A percentile compares a stretch with the other conserved stretches of the same genome.
phyloP scores from a whole-genome alignment of 352 stramenopile species.

The Vaucheria bursata region DNA sequence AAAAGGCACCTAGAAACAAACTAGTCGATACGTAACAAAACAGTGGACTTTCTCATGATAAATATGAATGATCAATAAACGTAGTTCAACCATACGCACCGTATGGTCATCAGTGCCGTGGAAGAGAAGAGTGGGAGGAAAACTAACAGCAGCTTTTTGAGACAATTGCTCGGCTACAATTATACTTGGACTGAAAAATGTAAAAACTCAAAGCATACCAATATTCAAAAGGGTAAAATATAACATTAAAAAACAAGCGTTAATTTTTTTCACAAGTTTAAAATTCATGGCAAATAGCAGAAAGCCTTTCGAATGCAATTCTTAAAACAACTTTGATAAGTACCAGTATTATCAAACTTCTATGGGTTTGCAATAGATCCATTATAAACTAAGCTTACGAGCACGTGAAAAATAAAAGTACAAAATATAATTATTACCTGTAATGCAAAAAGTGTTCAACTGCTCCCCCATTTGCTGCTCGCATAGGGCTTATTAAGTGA shows the following conservation, averaged over 20 bases:
- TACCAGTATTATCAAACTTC: not conserved
- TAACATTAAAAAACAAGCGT: not conserved
- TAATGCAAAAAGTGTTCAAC: slow-evolving; percentile 23
- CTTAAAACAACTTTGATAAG: not conserved
- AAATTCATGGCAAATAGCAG: not conserved
- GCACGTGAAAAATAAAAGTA: not conserved
- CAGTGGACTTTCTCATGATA: too few species aligned
- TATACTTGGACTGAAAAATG: slow-evolving; percentile 5
- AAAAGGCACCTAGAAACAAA: slow-evolving; percentile 3
- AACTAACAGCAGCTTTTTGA: not conserved
- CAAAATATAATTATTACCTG: slow-evolving; percentile 9
- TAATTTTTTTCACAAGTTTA: not conserved
- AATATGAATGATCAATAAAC: too few species aligned
- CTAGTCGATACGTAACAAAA: too few species aligned
- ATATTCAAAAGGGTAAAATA: not conserved
- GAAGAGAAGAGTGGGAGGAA: slow-evolving; percentile 15
- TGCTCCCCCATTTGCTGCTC: slow-evolving; percentile 22
- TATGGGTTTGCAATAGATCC: not conserved
- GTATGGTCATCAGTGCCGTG: slow-evolving; percentile 27
- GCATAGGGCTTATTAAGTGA: slow-evolving; percentile 34
- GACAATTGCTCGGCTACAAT: not conserved
- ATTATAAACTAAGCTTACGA: not conserved
- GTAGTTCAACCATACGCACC: too few species aligned
- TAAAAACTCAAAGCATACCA: not conserved
- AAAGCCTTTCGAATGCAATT: not conserved